These are phyloP conservation scores for Mariannaea elegans DNA, from an alignment of 2,329 filamentous ascomycete species.

Conservation along the genomic window DNA sequence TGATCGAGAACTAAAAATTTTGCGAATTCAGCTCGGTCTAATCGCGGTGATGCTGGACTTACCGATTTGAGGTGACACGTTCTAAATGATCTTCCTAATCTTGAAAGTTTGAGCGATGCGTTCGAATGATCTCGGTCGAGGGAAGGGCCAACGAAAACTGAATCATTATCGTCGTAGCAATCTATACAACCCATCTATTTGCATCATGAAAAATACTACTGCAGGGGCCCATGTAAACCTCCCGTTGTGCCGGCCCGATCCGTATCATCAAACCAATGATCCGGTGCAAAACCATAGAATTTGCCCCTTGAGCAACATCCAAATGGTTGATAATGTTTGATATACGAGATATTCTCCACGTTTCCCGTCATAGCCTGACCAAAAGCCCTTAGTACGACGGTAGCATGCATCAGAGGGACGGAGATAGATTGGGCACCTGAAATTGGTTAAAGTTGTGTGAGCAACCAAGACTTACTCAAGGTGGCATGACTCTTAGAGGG, in stretches of 20 bases:
- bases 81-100: no score
- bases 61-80: no score
- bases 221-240: neutral
- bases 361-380: neutral
- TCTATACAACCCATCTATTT: neutral
- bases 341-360: slow-evolving; percentile 15
- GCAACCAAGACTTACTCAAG: neutral
- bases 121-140: no score
- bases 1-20: no score
- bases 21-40: no score
- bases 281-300: neutral
- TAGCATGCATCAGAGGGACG: slow-evolving; percentile 27
- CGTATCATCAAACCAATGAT: neutral
- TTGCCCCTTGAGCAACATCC: slow-evolving; percentile 5
- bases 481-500: neutral
- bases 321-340: slow-evolving; percentile 1
- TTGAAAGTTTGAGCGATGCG: no score
- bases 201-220: neutral
- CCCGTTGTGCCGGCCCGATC: slow-evolving; percentile 7
- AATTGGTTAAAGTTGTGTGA: slow-evolving; percentile 27
- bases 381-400: slow-evolving; percentile 29
- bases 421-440: slow-evolving; percentile 2
- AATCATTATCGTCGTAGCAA: neutral
- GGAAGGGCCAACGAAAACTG: no score
- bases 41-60: no score